Conservation (phyloP, 139 green algal species). For the Dunaliella sp. region DNA sequence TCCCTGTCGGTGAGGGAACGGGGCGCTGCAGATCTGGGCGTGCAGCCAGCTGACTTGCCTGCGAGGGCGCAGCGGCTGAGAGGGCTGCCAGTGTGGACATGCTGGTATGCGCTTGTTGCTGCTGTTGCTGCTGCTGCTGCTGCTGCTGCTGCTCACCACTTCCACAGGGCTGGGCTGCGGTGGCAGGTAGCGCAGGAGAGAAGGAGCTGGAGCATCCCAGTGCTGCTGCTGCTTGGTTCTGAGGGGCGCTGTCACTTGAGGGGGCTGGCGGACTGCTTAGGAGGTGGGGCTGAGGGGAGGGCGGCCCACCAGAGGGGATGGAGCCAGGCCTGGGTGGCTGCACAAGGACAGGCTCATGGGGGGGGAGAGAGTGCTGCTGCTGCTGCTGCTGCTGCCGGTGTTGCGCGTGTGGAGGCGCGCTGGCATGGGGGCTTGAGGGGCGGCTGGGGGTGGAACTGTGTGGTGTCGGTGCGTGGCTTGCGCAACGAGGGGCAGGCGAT, state of each 20-base stretch:
- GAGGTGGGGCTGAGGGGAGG: not conserved
- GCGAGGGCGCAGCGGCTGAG: not conserved
- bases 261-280: too few species aligned
- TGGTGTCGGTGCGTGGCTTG: not conserved
- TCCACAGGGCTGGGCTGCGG: too few species aligned
- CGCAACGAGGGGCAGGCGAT: not conserved
- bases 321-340: not conserved
- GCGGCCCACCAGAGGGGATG: not conserved
- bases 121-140: not conserved
- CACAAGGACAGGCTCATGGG: not conserved
- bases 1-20: not conserved
- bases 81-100: not conserved
- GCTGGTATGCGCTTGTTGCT: not conserved
- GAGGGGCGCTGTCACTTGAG: too few species aligned
- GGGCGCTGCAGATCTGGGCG: not conserved
- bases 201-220: too few species aligned
- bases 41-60: not conserved
- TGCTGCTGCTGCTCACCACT: conserved; percentile 18
- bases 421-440: not conserved
- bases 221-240: too few species aligned
- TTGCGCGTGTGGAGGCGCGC: too few species aligned
- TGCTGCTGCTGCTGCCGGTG: conserved; percentile 6
- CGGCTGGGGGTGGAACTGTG: not conserved
- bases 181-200: too few species aligned
- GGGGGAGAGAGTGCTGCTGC: not conserved